Percentiles rank a stretch among this genome's conserved stretches.
Evolutionary conservation across 225 moss, liverwort and hornwort genomes (phyloP).

Genomic region (Pleurozium schreberi): DNA sequence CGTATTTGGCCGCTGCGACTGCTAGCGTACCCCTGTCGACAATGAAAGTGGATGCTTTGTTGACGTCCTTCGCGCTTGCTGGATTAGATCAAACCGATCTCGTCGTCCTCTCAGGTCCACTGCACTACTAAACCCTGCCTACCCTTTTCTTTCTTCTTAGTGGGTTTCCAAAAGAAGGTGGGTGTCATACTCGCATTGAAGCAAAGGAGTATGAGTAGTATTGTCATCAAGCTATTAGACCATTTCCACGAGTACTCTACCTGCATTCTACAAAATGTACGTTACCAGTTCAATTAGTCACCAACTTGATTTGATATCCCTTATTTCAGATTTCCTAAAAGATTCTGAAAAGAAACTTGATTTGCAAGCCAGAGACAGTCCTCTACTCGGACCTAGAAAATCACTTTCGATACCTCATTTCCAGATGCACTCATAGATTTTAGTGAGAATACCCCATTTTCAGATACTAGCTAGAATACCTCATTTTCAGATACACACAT

Average conservation of each 20-base stretch:
- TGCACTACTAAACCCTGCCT: background rate
- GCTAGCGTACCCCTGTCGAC: conserved; percentile 8
- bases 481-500: background rate
- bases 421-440: background rate
- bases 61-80: conserved; percentile 9
- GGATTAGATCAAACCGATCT: conserved; percentile 31
- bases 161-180: background rate
- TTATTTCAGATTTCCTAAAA: no score
- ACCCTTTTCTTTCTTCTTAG: background rate
- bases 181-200: background rate
- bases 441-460: background rate
- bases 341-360: background rate
- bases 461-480: background rate
- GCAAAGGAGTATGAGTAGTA: background rate
- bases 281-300: background rate
- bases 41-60: conserved; percentile 4
- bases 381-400: background rate
- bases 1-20: conserved; percentile 24
- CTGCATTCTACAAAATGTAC: background rate
- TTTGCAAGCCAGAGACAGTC: background rate
- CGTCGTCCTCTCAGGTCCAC: conserved; percentile 33
- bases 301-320: background rate
- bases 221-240: background rate
- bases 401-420: background rate
- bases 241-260: background rate